Evolutionary conservation across 345 rosid genomes (phyloP).

Genomic region (Cochlearia excelsa): DNA sequence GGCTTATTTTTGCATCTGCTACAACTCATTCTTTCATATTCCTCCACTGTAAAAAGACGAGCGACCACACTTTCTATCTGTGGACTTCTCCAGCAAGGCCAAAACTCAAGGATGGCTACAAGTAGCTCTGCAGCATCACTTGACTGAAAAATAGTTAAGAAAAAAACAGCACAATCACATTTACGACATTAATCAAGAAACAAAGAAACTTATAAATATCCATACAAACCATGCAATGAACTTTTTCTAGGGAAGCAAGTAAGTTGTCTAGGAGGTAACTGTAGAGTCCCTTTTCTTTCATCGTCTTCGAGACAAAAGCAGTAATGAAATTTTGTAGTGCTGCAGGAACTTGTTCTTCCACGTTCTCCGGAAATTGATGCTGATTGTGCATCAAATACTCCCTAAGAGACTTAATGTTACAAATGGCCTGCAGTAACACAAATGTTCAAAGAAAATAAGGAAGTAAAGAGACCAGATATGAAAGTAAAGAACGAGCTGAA

Average conservation of each 20-base stretch:
- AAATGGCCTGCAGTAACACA: slow-evolving; percentile 23
- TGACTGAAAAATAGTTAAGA: slow-evolving; percentile 11
- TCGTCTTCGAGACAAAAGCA: slow-evolving; percentile 5
- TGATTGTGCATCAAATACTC: slow-evolving; percentile 8
- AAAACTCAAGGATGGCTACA: slow-evolving; percentile 24
- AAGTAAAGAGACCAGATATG: neutral
- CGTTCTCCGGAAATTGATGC: neutral
- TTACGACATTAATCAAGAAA: neutral
- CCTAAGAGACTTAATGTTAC: slow-evolving; percentile 9
- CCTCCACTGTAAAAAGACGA: slow-evolving; percentile 16
- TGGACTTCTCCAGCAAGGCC: slow-evolving; percentile 13
- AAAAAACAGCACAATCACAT: neutral
- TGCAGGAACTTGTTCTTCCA: neutral
- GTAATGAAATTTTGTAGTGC: neutral
- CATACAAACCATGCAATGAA: slow-evolving; percentile 5
- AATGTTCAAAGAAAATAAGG: neutral
- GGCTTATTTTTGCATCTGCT: slow-evolving; percentile 17
- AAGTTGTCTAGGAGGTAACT: neutral
- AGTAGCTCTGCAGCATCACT: slow-evolving; percentile 14
- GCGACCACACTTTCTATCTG: slow-evolving; percentile 17
- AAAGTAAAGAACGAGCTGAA: too few species aligned
- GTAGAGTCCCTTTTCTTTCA: slow-evolving; percentile 4
- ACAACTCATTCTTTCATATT: slow-evolving; percentile 25
- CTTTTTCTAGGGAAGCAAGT: slow-evolving; percentile 12
- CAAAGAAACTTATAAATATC: neutral